These are phyloP conservation scores for Persicaria tinctoria DNA, from an alignment of 148 eudicot genomes.

Conservation along the genomic window DNA sequence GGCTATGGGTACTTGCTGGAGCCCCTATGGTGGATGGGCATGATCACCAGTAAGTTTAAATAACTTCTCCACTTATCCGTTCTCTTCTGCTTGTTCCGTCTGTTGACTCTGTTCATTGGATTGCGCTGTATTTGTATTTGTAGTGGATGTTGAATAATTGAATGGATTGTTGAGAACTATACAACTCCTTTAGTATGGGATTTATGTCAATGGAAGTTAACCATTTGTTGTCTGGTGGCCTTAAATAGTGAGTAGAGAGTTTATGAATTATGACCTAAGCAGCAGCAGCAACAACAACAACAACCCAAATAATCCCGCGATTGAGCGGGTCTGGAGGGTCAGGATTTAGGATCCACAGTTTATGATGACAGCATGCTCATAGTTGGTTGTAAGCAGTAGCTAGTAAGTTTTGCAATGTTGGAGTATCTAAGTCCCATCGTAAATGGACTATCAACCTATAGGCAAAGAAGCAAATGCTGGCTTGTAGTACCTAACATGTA, in stretches of 20 bases:
- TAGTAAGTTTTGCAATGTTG: background rate
- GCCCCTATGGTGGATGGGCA: constrained; percentile 96
- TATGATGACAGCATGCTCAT: background rate
- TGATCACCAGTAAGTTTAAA: constrained; percentile 64
- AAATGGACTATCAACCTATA: background rate
- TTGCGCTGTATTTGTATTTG: background rate
- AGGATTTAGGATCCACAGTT: too few relatives aligned
- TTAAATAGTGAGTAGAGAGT: background rate
- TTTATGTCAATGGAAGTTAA: background rate
- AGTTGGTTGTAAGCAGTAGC: background rate
- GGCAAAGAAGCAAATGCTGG: background rate
- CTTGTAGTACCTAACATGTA: background rate
- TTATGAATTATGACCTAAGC: background rate
- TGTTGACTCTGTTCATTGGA: background rate
- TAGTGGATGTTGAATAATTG: background rate
- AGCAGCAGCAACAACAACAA: too few relatives aligned
- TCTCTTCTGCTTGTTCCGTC: constrained; percentile 1
- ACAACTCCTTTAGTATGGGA: background rate
- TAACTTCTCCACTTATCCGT: background rate
- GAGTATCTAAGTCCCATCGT: background rate
- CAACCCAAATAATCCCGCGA: too few relatives aligned
- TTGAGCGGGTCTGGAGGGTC: too few relatives aligned
- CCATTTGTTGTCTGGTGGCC: background rate
- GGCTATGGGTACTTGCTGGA: constrained; percentile 81
- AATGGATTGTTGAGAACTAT: background rate